phyloP scores from a whole-genome alignment of 1,139 yeast genomes.

The Hansenula lynferdii region DNA sequence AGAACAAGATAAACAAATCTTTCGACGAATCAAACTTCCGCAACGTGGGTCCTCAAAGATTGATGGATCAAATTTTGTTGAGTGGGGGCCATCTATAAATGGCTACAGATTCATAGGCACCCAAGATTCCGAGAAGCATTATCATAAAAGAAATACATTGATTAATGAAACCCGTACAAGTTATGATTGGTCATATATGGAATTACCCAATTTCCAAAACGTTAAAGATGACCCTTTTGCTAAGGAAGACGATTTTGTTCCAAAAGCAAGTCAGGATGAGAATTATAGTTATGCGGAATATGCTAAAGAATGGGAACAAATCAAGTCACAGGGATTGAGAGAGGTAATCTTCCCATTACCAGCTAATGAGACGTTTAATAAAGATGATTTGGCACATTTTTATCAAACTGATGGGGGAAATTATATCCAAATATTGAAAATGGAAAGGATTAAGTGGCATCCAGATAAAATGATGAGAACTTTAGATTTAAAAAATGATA shows the following conservation, averaged over 20 bases:
- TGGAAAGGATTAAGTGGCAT: conserved; percentile 62
- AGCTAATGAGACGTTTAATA: background rate
- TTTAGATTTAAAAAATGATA: conserved; percentile 4
- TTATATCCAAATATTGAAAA: conserved; percentile 31
- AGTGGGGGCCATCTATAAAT: conserved; percentile 31
- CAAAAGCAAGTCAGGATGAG: background rate
- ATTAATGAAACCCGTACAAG: conserved; percentile 8
- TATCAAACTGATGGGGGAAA: conserved; percentile 8
- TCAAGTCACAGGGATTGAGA: conserved; percentile 10
- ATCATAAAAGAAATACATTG: conserved; percentile 9
- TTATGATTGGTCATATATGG: conserved; percentile 17
- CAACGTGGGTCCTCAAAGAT: no score
- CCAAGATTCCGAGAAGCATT: conserved; percentile 5
- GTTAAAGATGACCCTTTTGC: conserved; percentile 3
- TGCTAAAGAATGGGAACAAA: conserved; percentile 23
- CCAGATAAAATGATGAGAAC: conserved; percentile 46
- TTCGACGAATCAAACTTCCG: no score
- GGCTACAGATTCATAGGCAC: conserved; percentile 27
- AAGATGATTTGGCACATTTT: background rate
- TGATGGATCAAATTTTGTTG: conserved; percentile 6
- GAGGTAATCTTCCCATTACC: conserved; percentile 15
- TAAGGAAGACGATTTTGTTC: background rate
- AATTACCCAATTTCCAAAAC: conserved; percentile 10
- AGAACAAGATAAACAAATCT: no score
- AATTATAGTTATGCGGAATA: conserved; percentile 22